A percentile compares a stretch with the other conserved stretches of the same genome.
Conservation (phyloP, 371 early-diverging fungal genomes). For the Sporodiniella umbellata region DNA sequence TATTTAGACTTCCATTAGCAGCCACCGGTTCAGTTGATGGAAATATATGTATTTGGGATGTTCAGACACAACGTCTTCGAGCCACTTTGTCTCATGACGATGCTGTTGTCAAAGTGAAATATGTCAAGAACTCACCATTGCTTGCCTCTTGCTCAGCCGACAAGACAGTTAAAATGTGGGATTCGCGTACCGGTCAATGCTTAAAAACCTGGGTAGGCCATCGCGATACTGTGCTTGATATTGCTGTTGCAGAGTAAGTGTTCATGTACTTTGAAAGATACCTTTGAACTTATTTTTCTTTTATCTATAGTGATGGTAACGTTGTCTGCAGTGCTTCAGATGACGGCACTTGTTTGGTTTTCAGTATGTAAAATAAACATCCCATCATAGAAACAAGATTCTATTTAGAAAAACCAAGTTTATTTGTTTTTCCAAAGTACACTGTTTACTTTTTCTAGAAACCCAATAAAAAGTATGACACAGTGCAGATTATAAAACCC, state of each 20-base stretch:
- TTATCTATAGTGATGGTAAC: slow-evolving; percentile 61
- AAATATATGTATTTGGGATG: slow-evolving; percentile 84
- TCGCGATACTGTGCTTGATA: slow-evolving; percentile 80
- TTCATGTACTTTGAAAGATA: neutral
- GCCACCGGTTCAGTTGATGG: slow-evolving; percentile 91
- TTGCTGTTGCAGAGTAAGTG: slow-evolving; percentile 64
- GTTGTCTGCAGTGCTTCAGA: slow-evolving; percentile 77
- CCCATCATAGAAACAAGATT: slow-evolving; percentile 1
- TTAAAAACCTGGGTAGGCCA: slow-evolving; percentile 80
- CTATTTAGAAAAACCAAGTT: no score
- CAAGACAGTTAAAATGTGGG: slow-evolving; percentile 80
- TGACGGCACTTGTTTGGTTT: slow-evolving; percentile 72
- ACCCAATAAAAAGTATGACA: no score
- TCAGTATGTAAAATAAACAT: slow-evolving; percentile 40
- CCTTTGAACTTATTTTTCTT: neutral
- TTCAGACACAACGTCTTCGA: slow-evolving; percentile 70
- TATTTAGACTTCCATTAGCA: slow-evolving; percentile 59
- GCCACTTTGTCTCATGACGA: slow-evolving; percentile 73
- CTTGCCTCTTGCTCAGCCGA: slow-evolving; percentile 76
- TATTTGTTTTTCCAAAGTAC: no score
- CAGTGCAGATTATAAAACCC: no score
- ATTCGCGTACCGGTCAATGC: slow-evolving; percentile 74
- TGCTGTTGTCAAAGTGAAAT: slow-evolving; percentile 78
- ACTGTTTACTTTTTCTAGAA: no score
- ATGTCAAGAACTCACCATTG: slow-evolving; percentile 63